These are phyloP conservation scores for Fusarium illudens DNA, from an alignment of 2,329 filamentous ascomycete genomes.

Conservation along the genomic window DNA sequence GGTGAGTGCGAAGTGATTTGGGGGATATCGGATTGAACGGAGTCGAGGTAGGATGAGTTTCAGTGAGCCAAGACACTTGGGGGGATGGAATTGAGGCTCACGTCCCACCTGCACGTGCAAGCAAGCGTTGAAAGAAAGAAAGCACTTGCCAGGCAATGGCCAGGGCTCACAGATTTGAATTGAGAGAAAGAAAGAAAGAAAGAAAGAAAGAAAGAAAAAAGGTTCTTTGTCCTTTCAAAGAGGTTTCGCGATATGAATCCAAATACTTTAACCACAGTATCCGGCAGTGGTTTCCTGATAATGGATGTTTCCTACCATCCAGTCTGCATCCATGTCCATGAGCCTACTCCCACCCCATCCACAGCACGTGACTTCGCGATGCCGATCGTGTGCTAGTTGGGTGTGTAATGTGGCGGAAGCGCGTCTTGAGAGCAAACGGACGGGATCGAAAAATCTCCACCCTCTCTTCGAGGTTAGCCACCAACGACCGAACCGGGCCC, in stretches of 20 bases:
- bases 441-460: slow-evolving; percentile 28
- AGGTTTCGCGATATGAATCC: not conserved
- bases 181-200: not conserved
- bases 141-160: slow-evolving; percentile 20
- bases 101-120: slow-evolving; percentile 40
- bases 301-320: too few relatives aligned
- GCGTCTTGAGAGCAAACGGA: slow-evolving; percentile 26
- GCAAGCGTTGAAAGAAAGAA: not conserved
- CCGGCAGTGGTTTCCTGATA: not conserved
- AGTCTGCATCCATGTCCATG: too few relatives aligned
- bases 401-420: slow-evolving; percentile 16
- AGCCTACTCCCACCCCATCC: not conserved
- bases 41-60: slow-evolving; percentile 13
- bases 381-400: slow-evolving; percentile 19
- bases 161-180: not conserved
- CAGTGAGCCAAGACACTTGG: slow-evolving; percentile 8
- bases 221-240: slow-evolving; percentile 16
- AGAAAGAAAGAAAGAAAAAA: not conserved
- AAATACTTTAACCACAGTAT: not conserved
- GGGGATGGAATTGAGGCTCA: slow-evolving; percentile 15
- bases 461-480: not conserved
- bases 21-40: slow-evolving; percentile 7
- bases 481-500: not conserved
- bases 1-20: slow-evolving; percentile 15
- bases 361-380: slow-evolving; percentile 41